Evolutionary conservation across 2,329 filamentous ascomycete genomes (phyloP), one percentile per base, ranked within the genome.

Genomic region (Ascochyta viciae-villosae): DNA sequence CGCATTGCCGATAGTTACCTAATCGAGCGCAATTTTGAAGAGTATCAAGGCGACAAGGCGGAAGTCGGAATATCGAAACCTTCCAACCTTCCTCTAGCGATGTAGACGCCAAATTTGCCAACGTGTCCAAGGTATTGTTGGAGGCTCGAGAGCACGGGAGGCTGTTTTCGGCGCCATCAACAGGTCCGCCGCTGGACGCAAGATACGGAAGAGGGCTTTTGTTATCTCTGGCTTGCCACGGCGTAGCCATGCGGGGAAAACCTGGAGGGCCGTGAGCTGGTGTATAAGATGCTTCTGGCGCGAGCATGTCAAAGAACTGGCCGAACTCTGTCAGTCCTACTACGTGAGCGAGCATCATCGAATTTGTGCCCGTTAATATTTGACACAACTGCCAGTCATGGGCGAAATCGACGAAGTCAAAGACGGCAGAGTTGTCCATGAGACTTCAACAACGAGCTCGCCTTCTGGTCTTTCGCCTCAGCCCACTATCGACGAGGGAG

Each of bases 161-260:
- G 47, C 47, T 44, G 39, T 38, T 54, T 47, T 42, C 27, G n/a
- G 24, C 35, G 46, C 41, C 46, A 43, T 50, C 50, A 43, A 57
- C 45, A 49, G 46, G 40, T 57, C 41, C 29, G 47, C 26, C 23
- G 19, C 24, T 43, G 29, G 33, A 27, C 39, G 57, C 42, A 58
- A 51, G 50, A 45, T 47, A 51, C 43, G 48, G 38, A 31, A 31
- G 15, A 43, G 42, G 53, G 44, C 27, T 38, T 29, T 42, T 55
- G 62, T 65, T 64, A 64, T 66, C 62, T 65, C 52, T 58, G 52
- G 54, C 34, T 62, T 53, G 56, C 62, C 62, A 66, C 59, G 38
- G 48, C 27, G 13, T 45, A 45, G 29, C 44, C 52, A 45, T 53
- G 57, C 37, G 45, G 44, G 35, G 19, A 38, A 19, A 19, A 6